phyloP scores from a whole-genome alignment of 805 yeast species.

The Candida oleophila region DNA sequence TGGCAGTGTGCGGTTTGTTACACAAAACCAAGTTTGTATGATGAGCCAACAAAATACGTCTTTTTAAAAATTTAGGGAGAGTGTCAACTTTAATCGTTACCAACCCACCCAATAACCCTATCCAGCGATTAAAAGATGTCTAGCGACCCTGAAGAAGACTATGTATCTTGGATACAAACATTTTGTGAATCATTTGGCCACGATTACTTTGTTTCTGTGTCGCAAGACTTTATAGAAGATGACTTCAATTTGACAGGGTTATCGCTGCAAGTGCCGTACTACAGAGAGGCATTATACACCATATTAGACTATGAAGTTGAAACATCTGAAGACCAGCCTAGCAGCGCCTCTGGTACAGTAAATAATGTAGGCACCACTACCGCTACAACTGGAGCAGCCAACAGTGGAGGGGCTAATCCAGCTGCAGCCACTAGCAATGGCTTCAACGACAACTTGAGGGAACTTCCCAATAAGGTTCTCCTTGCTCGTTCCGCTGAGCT shows the following conservation, averaged over 20 bases:
- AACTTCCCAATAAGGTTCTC: constrained; percentile 66
- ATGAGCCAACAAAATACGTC: constrained; percentile 1
- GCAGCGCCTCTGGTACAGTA: constrained; percentile 8
- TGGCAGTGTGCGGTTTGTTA: constrained; percentile 1
- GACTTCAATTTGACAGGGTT: constrained; percentile 95
- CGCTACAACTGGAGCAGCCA: constrained; percentile 5
- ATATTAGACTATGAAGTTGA: constrained; percentile 79
- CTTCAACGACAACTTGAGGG: constrained; percentile 43
- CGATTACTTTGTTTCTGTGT: constrained; percentile 88
- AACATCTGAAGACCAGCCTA: constrained; percentile 36
- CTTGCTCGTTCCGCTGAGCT: constrained; percentile 90
- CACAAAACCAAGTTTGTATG: constrained; percentile 3
- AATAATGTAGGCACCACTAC: constrained; percentile 5
- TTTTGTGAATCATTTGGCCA: constrained; percentile 79
- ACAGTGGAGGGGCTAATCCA: constrained; percentile 28
- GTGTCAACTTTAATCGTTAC: neutral
- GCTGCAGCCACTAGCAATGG: neutral
- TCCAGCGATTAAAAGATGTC: constrained; percentile 23
- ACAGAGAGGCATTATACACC: constrained; percentile 87
- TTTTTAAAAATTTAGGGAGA: neutral
- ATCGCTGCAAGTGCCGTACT: constrained; percentile 80
- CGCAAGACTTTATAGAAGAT: constrained; percentile 91
- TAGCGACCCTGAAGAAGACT: constrained; percentile 49
- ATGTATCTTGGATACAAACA: constrained; percentile 79
- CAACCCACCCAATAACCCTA: neutral